These are phyloP conservation scores for Globisporangium sylvaticum DNA, from an alignment of 352 stramenopile species.

Conservation along the genomic window DNA sequence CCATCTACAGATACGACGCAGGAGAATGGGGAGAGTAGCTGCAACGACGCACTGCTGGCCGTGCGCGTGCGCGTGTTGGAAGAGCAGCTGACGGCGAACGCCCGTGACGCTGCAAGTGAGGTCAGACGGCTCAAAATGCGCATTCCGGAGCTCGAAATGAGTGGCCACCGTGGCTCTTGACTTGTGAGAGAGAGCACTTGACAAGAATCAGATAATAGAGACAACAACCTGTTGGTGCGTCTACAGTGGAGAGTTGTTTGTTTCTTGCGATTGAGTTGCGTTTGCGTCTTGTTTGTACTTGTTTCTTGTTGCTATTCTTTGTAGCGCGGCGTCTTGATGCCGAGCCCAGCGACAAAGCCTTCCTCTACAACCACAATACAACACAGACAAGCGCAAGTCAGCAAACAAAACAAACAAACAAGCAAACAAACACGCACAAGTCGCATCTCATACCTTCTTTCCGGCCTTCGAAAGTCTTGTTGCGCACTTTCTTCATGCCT, in stretches of 20 bases:
- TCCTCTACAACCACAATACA: too few species aligned
- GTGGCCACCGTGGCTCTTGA: background rate
- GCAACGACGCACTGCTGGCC: constrained; percentile 20
- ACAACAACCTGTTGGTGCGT: background rate
- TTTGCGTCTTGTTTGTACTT: background rate
- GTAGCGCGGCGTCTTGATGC: constrained; percentile 70
- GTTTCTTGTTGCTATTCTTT: constrained; percentile 33
- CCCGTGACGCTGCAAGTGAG: constrained; percentile 49
- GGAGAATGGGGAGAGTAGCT: background rate
- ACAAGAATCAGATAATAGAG: background rate
- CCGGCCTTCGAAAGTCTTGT: constrained; percentile 48
- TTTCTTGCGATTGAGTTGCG: background rate
- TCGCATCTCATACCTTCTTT: constrained; percentile 51
- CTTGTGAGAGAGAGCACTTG: background rate
- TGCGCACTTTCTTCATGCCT: constrained; percentile 67
- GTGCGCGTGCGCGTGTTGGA: constrained; percentile 66
- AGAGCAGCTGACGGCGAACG: constrained; percentile 62
- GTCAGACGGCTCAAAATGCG: constrained; percentile 56
- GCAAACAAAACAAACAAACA: background rate
- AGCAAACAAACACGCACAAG: background rate
- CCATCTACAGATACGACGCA: background rate
- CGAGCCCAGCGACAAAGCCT: constrained; percentile 77
- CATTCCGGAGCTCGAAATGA: constrained; percentile 56
- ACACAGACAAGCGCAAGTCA: background rate
- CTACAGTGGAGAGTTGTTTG: background rate